Base-by-base conservation (phyloP, 306 rosid genomes). In the Vicia sativa region DNA sequence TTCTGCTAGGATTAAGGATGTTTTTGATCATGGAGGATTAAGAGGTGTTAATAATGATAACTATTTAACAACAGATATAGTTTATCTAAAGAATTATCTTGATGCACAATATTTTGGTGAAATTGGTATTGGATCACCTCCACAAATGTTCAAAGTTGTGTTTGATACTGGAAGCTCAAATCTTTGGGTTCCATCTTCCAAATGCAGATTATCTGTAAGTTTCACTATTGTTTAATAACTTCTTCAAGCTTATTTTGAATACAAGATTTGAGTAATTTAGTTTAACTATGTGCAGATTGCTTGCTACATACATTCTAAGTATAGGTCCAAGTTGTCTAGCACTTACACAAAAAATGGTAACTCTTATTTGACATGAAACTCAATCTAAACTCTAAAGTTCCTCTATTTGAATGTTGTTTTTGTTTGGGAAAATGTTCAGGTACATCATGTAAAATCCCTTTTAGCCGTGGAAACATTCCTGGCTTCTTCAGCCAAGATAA, bases 101-200 rank as follows among this genome's bases (percentile, higher is more conserved):
- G 96, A 87, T 77, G 96, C 96, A 69, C 97, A 91, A 66, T 91
- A 91, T 67, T 89, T 81, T 72, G 97, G 97, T 16, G 97, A 91
- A 80, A 89, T 91, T 68, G 91, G 91, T 60, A 77, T 91, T 41
- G 97, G 97, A 11, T 73, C 92, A 28, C 97, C 95, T 2, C 85
- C 97, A 28, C 97, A 91, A 75, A 91, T 37, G 76, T 91, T 91
- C 74, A 83, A 77, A 44, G 96, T 91, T 7, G 73, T 91, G 43
- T 91, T 91, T 65, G 97, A 91, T 74, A 91, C 97, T 29, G 97
- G 97, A 54, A 91, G 97, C 69, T 88, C 97, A 4, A 86, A 88
- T 73, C 77, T 91, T 39, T 91, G 97, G 97, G 89, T 91, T 28
- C 97, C 97, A 12, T 91, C 97, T 38, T 68, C 97, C 0, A 91